Evolutionary conservation across 2,329 filamentous ascomycete species (phyloP).

Genomic region (Akanthomyces muscarius): DNA sequence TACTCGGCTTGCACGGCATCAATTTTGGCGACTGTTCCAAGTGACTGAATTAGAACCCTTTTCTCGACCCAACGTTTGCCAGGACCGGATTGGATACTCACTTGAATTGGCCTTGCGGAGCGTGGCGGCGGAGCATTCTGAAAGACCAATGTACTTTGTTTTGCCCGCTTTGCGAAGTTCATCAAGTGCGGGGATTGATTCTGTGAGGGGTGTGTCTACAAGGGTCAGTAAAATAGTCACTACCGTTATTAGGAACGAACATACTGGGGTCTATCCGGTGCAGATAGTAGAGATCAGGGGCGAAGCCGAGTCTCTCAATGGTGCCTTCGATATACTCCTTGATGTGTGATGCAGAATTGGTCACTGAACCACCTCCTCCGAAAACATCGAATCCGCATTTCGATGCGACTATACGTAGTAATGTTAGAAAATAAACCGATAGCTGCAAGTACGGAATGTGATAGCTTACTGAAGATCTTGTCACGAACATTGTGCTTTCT

Average conservation of each 20-base stretch:
- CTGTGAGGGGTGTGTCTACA: conserved; percentile 40
- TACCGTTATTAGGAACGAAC: not conserved
- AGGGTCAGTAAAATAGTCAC: too few relatives aligned
- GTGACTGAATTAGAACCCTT: too few relatives aligned
- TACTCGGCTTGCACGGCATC: conserved; percentile 45
- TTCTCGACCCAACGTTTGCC: too few relatives aligned
- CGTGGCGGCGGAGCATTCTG: conserved; percentile 42
- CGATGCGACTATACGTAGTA: not conserved
- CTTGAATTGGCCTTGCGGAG: conserved; percentile 42
- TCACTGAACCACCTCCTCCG: not conserved
- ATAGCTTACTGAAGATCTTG: conserved; percentile 40
- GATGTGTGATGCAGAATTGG: conserved; percentile 32
- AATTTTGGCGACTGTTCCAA: conserved; percentile 40
- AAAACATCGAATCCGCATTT: not conserved
- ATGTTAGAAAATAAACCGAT: not conserved
- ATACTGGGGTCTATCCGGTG: conserved; percentile 42
- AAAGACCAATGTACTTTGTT: conserved; percentile 46
- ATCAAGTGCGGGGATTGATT: conserved; percentile 44
- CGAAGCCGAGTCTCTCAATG: conserved; percentile 44
- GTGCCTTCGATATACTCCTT: conserved; percentile 46
- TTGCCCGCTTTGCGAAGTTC: conserved; percentile 42
- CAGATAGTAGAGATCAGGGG: conserved; percentile 43
- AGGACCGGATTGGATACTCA: conserved; percentile 19
- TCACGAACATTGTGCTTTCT: conserved; percentile 47
- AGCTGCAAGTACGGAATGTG: too few relatives aligned